Percentiles rank a stretch among this genome's conserved stretches.
Conservation (phyloP, 768 basidiomycete species). For the Rickenella mellea region DNA sequence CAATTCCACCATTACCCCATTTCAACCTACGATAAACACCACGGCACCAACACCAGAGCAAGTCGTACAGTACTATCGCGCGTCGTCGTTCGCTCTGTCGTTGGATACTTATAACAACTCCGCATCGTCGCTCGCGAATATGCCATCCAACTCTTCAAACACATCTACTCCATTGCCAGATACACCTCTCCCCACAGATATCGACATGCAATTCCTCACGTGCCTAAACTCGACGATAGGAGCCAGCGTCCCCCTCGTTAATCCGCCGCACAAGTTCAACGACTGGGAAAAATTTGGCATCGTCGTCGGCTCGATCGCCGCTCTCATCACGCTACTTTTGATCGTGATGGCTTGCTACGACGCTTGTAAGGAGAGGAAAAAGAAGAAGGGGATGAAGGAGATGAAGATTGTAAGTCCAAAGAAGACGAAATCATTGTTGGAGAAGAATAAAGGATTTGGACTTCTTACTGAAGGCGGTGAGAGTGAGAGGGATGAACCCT, state of each 20-base stretch:
- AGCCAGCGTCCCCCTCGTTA: slow-evolving; percentile 19
- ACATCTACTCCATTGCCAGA: slow-evolving; percentile 3
- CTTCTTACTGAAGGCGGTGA: no score
- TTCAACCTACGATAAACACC: slow-evolving; percentile 16
- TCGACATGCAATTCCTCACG: slow-evolving; percentile 7
- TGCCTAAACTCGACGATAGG: slow-evolving; percentile 10
- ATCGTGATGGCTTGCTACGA: no score
- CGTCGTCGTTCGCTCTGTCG: slow-evolving; percentile 50
- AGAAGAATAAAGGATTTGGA: no score
- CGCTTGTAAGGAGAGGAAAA: no score
- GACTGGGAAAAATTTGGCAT: no score
- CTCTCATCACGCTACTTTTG: no score
- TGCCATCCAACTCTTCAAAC: slow-evolving; percentile 18
- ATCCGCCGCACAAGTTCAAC: no score
- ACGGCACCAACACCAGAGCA: slow-evolving; percentile 37
- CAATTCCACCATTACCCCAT: slow-evolving; percentile 18
- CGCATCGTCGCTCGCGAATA: slow-evolving; percentile 30
- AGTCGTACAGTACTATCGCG: slow-evolving; percentile 46
- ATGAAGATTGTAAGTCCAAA: no score
- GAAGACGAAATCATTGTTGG: no score
- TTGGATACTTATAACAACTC: slow-evolving; percentile 64
- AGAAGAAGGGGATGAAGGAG: no score
- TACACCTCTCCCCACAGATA: slow-evolving; percentile 2
- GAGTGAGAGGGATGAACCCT: no score
- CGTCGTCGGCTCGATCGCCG: no score